phyloP scores from a whole-genome alignment of 345 rosid species.

The Eutrema heterophyllum region DNA sequence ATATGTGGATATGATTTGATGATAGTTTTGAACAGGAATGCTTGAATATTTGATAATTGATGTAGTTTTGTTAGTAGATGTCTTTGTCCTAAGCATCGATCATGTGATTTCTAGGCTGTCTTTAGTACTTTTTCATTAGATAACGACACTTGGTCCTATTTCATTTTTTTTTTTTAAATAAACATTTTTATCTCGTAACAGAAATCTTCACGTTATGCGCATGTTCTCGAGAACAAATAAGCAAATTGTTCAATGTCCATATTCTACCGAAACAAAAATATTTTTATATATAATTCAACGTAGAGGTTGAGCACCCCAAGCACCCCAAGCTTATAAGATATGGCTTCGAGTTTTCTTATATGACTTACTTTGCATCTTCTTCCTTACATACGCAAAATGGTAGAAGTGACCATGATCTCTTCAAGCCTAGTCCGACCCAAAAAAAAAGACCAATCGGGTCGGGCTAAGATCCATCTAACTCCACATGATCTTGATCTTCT shows the following conservation, averaged over 20 bases:
- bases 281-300: not conserved
- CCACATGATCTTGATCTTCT: constrained; percentile 26
- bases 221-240: not conserved
- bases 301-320: too few relatives aligned
- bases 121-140: too few relatives aligned
- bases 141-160: too few relatives aligned
- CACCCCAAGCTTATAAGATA: too few relatives aligned
- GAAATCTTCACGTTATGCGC: not conserved
- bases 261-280: not conserved
- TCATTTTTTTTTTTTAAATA: not conserved
- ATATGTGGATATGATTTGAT: too few relatives aligned
- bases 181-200: not conserved
- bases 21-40: too few relatives aligned
- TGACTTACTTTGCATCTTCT: not conserved
- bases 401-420: constrained; percentile 5
- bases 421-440: constrained; percentile 7
- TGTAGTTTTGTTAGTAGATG: too few relatives aligned
- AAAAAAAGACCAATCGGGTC: not conserved
- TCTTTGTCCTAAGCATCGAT: too few relatives aligned
- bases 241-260: not conserved
- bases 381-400: not conserved
- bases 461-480: constrained; percentile 20
- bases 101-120: too few relatives aligned
- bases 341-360: too few relatives aligned
- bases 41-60: too few relatives aligned